A percentile compares a stretch with the other conserved stretches of the same genome.
Evolutionary conservation across 352 stramenopile species (phyloP).

Genomic region (Globisporangium solare): DNA sequence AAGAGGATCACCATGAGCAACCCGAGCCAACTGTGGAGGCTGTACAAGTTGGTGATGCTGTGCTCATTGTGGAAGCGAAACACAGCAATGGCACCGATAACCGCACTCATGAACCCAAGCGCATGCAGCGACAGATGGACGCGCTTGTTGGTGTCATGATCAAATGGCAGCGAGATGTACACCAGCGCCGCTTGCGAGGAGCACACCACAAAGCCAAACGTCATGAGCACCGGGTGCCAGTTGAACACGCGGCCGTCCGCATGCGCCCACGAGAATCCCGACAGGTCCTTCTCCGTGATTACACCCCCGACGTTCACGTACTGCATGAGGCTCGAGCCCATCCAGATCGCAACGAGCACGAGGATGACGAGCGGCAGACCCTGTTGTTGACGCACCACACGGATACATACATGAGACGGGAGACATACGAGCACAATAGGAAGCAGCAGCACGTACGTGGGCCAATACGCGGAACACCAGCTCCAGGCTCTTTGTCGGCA

Average conservation of each 20-base stretch:
- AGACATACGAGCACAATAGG: not conserved
- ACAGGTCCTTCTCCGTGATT: slow-evolving; percentile 38
- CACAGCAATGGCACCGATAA: slow-evolving; percentile 62
- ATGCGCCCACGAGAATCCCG: slow-evolving; percentile 66
- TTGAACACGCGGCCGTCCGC: slow-evolving; percentile 75
- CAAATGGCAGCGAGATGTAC: slow-evolving; percentile 68
- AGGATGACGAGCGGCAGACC: slow-evolving; percentile 47
- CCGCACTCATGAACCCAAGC: slow-evolving; percentile 51
- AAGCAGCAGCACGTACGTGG: slow-evolving; percentile 12
- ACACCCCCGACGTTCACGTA: slow-evolving; percentile 39
- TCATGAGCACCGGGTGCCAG: slow-evolving; percentile 87
- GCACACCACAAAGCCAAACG: slow-evolving; percentile 78
- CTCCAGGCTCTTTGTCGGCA: not conserved
- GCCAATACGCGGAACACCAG: slow-evolving; percentile 5
- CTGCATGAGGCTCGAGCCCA: slow-evolving; percentile 56
- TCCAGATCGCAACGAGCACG: slow-evolving; percentile 70
- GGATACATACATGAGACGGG: not conserved
- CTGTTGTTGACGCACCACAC: slow-evolving; percentile 26
- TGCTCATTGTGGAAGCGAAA: slow-evolving; percentile 88
- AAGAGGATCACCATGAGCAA: slow-evolving; percentile 60
- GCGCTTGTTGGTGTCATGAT: slow-evolving; percentile 65
- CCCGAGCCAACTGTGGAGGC: slow-evolving; percentile 85
- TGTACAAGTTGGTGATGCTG: slow-evolving; percentile 83
- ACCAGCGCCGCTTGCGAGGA: slow-evolving; percentile 56
- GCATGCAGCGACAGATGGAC: slow-evolving; percentile 72